Percentiles rank a stretch among this genome's conserved stretches.
phyloP scores from a whole-genome alignment of 2,329 filamentous ascomycete genomes.

The Cucurbitaria berberidis region DNA sequence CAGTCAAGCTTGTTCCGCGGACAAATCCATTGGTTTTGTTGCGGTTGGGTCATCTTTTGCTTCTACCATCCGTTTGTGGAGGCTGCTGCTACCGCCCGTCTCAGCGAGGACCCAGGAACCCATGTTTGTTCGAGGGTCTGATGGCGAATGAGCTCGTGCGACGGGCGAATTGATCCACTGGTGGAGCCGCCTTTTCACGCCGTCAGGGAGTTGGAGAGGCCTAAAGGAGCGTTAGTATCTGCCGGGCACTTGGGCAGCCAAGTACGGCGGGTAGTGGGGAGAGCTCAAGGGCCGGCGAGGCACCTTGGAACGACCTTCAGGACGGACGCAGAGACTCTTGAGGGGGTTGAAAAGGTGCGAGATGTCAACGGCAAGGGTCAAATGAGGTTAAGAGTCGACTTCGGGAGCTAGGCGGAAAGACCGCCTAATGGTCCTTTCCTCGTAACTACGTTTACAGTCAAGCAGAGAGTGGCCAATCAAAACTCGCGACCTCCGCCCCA shows the following conservation, averaged over 20 bases:
- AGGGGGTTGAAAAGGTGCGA: neutral
- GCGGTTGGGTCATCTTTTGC: neutral
- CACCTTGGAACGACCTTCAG: neutral
- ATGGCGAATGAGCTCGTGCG: neutral
- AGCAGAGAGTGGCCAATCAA: conserved; percentile 9
- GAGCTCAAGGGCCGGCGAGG: neutral
- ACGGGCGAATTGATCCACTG: neutral
- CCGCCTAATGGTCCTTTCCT: neutral
- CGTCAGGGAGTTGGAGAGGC: neutral
- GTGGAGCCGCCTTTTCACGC: neutral
- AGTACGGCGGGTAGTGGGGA: neutral
- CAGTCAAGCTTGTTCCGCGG: neutral
- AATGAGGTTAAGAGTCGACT: neutral
- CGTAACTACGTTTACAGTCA: neutral
- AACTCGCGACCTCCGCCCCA: conserved; percentile 1
- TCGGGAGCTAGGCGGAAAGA: neutral
- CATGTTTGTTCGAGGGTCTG: neutral
- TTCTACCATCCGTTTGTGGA: neutral
- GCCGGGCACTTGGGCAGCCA: neutral
- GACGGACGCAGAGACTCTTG: neutral
- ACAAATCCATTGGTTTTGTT: neutral
- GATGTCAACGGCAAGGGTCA: neutral
- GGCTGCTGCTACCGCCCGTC: neutral
- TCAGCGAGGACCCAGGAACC: neutral
- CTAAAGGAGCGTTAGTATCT: neutral